A percentile compares a stretch with the other conserved stretches of the same genome.
Evolutionary conservation across 371 early-diverging fungal genomes (phyloP).

Genomic region (Blakeslea trispora): DNA sequence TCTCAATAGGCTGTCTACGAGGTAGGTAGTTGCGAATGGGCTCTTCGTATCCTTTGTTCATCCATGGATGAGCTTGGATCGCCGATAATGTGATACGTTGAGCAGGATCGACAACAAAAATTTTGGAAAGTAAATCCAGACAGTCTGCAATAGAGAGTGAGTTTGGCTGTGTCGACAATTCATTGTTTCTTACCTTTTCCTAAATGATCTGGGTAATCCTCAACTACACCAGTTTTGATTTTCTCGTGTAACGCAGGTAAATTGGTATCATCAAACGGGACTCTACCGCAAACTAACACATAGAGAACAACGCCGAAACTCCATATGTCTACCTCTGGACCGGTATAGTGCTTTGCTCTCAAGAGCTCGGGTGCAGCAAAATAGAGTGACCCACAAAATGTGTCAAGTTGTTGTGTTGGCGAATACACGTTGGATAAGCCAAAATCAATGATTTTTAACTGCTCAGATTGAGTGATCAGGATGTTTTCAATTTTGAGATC

Average conservation of each 20-base stretch:
- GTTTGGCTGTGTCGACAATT: not conserved
- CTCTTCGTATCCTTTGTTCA: conserved; percentile 60
- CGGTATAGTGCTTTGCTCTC: conserved; percentile 74
- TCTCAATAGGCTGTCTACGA: conserved; percentile 33
- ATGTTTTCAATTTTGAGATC: conserved; percentile 96
- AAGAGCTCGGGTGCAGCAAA: conserved; percentile 89
- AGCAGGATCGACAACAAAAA: conserved; percentile 63
- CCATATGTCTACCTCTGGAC: conserved; percentile 92
- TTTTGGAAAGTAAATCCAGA: conserved; percentile 58
- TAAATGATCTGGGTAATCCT: conserved; percentile 44
- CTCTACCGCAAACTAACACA: conserved; percentile 77
- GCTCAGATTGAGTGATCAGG: conserved; percentile 56
- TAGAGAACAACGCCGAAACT: conserved; percentile 87
- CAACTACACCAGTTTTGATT: conserved; percentile 56
- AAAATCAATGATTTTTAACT: conserved; percentile 79
- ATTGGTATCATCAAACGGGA: conserved; percentile 84
- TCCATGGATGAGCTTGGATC: conserved; percentile 72
- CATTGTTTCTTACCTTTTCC: conserved; percentile 34
- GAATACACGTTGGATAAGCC: conserved; percentile 84
- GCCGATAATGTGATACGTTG: conserved; percentile 61
- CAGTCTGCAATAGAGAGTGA: conserved; percentile 51
- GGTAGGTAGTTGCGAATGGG: conserved; percentile 42
- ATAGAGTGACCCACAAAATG: conserved; percentile 84
- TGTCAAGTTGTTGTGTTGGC: conserved; percentile 60
- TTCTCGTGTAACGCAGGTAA: conserved; percentile 63